phyloP scores from a whole-genome alignment of 1,284 basidiomycete genomes.

The Sanguinoderma infundibulare region DNA sequence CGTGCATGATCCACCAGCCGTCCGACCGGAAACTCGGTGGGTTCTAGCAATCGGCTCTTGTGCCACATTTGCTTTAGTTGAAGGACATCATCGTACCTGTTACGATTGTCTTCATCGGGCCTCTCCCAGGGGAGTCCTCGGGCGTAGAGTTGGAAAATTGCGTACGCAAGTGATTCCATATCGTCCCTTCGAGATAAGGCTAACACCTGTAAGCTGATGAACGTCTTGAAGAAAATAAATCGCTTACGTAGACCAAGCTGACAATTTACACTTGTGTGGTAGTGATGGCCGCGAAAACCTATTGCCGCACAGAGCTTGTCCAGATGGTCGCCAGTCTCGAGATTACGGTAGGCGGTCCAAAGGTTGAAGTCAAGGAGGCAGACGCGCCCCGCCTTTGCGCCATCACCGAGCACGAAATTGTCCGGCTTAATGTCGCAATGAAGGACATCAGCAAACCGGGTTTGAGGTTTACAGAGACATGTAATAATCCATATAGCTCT shows the following conservation, averaged over 20 bases:
- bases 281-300: background rate
- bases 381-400: background rate
- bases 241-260: background rate
- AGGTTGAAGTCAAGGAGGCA: background rate
- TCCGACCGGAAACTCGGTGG: background rate
- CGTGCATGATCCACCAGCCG: background rate
- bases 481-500: too few species aligned
- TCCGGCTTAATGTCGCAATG: background rate
- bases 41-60: background rate
- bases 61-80: background rate
- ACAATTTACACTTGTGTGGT: background rate
- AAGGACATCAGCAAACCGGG: too few species aligned
- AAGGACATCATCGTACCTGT: background rate
- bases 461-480: too few species aligned
- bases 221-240: too few species aligned
- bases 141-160: background rate
- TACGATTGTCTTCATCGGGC: background rate
- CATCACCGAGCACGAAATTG: background rate
- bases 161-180: background rate
- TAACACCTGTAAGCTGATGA: too few species aligned
- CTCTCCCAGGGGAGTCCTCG: background rate
- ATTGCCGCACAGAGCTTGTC: background rate
- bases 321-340: background rate
- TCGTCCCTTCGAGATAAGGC: background rate
- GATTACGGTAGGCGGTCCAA: background rate